Evolutionary conservation across 1,139 yeast genomes (phyloP).

Genomic region (Diutina scorzettiae): DNA sequence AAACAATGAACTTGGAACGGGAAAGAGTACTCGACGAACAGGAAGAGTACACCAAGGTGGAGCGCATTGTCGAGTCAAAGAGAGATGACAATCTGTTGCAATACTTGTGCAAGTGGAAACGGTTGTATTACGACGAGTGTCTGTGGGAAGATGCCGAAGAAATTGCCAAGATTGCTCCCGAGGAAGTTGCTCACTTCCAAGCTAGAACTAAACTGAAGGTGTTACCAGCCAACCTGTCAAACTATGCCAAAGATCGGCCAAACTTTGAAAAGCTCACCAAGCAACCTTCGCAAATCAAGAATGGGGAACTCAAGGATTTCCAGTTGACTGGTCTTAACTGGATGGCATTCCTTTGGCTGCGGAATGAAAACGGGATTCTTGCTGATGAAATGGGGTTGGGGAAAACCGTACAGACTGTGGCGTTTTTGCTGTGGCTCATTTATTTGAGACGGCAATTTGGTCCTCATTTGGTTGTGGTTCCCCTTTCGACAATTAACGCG

Average conservation of each 20-base stretch:
- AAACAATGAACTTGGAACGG: slow-evolving; percentile 82
- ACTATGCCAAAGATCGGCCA: slow-evolving; percentile 64
- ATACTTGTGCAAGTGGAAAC: slow-evolving; percentile 87
- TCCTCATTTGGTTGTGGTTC: slow-evolving; percentile 80
- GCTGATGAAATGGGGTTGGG: slow-evolving; percentile 99
- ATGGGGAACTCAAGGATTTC: slow-evolving; percentile 90
- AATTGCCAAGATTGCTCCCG: slow-evolving; percentile 76
- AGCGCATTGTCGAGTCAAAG: slow-evolving; percentile 80
- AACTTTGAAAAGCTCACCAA: slow-evolving; percentile 73
- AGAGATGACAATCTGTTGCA: slow-evolving; percentile 59
- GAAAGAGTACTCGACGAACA: slow-evolving; percentile 78
- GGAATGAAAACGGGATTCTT: slow-evolving; percentile 92
- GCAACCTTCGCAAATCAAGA: slow-evolving; percentile 85
- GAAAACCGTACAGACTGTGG: slow-evolving; percentile 93
- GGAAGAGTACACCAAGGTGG: slow-evolving; percentile 75
- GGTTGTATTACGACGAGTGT: slow-evolving; percentile 88
- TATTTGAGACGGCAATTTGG: slow-evolving; percentile 94
- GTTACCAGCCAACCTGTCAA: slow-evolving; percentile 69
- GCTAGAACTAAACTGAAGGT: slow-evolving; percentile 73
- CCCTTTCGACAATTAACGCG: slow-evolving; percentile 91
- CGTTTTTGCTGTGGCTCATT: slow-evolving; percentile 87
- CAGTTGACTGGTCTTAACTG: slow-evolving; percentile 96
- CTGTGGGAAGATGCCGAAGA: slow-evolving; percentile 94
- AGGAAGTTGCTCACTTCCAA: slow-evolving; percentile 75
- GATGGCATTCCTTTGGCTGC: slow-evolving; percentile 99